Evolutionary conservation across 768 basidiomycete species (phyloP).

Genomic region (Podaxis sp.): DNA sequence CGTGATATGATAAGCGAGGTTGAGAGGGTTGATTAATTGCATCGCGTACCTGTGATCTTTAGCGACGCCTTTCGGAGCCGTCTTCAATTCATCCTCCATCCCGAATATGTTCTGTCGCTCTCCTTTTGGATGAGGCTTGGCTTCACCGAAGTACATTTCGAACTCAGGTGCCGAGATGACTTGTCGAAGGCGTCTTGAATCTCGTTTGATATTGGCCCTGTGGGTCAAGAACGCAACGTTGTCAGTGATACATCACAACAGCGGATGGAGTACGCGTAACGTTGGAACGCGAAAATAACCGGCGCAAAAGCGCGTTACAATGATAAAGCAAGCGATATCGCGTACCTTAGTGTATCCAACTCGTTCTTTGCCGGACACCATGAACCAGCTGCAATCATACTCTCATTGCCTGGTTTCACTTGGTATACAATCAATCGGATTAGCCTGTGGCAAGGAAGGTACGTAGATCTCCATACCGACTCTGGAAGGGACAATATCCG

Average conservation of each 20-base stretch:
- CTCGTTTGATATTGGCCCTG: constrained; percentile 64
- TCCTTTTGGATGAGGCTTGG: constrained; percentile 62
- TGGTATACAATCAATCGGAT: not conserved
- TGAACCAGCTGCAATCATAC: constrained; percentile 74
- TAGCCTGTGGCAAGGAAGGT: not conserved
- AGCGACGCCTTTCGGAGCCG: constrained; percentile 85
- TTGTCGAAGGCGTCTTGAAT: constrained; percentile 60
- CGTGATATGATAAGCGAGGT: not conserved
- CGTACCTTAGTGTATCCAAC: constrained; percentile 70
- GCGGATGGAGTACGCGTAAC: not conserved
- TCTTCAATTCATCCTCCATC: constrained; percentile 82
- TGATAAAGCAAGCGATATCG: constrained; percentile 4
- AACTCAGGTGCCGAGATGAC: constrained; percentile 73
- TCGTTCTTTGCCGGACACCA: constrained; percentile 84
- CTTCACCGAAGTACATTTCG: constrained; percentile 72
- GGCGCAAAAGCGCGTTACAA: not conserved
- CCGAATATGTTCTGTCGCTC: constrained; percentile 81
- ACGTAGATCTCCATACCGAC: not conserved
- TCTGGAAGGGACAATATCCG: not conserved
- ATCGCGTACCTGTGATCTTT: constrained; percentile 71
- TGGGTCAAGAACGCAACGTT: not conserved
- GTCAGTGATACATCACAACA: not conserved
- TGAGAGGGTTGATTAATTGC: not conserved
- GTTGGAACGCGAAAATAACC: not conserved
- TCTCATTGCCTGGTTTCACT: constrained; percentile 70